Percentiles rank a stretch among this genome's conserved stretches.
phyloP scores from a whole-genome alignment of 805 yeast genomes.

The Candida coquimbonensis region DNA sequence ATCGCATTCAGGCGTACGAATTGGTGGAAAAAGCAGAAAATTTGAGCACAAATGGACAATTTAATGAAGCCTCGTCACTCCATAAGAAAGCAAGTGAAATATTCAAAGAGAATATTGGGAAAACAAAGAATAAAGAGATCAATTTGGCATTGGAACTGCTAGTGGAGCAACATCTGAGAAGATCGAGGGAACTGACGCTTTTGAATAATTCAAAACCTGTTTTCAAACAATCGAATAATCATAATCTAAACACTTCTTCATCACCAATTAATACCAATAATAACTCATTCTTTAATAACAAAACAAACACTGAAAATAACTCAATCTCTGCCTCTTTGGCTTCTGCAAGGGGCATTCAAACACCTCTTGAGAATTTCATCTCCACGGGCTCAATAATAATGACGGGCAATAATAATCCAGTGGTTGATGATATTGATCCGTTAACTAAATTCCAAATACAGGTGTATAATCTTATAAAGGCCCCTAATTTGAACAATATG shows the following conservation, averaged over 20 bases:
- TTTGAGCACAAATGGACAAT: constrained; percentile 36
- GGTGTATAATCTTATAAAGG: constrained; percentile 15
- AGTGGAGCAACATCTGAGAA: constrained; percentile 21
- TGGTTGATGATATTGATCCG: constrained; percentile 15
- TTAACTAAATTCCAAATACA: constrained; percentile 17
- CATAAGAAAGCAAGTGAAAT: constrained; percentile 32
- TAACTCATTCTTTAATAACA: constrained; percentile 1
- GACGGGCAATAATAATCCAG: constrained; percentile 1
- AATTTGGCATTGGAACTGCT: constrained; percentile 24
- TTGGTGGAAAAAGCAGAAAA: constrained; percentile 48
- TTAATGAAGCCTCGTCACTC: constrained; percentile 31
- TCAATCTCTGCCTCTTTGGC: constrained; percentile 8
- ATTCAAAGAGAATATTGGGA: constrained; percentile 23
- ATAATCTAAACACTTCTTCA: not conserved
- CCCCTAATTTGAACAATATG: constrained; percentile 11
- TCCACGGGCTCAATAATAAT: constrained; percentile 1
- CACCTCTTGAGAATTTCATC: not conserved
- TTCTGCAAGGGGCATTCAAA: constrained; percentile 8
- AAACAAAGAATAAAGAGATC: constrained; percentile 23
- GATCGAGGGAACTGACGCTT: constrained; percentile 25
- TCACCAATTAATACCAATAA: not conserved
- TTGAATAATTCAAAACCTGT: constrained; percentile 5
- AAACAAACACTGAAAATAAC: not conserved
- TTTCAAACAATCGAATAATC: not conserved
- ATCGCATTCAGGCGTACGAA: constrained; percentile 34